A percentile compares a stretch with the other conserved stretches of the same genome.
phyloP scores from a whole-genome alignment of 139 green algal species.

The Closterium sp. region DNA sequence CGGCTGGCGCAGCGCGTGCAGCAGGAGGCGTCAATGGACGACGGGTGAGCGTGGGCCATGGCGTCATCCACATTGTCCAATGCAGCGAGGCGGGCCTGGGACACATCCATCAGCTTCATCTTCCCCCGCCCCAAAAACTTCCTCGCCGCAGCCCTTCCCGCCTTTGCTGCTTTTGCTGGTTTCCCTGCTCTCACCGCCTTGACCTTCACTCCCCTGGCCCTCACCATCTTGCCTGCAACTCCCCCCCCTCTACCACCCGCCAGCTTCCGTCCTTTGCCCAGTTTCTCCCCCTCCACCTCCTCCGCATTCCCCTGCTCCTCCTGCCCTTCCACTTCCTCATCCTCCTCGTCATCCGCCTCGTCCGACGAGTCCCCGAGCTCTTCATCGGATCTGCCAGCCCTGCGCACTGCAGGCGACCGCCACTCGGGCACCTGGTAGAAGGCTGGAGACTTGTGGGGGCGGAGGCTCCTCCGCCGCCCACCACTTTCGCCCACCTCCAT shows the following conservation, averaged over 20 bases:
- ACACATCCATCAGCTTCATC: neutral
- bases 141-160: neutral
- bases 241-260: neutral
- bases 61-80: neutral
- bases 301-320: neutral
- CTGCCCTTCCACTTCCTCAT: neutral
- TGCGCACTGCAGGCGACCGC: neutral
- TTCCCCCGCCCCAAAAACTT: neutral
- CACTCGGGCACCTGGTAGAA: neutral
- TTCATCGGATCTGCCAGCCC: neutral
- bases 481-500: neutral
- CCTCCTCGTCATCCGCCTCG: neutral
- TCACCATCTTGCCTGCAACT: neutral
- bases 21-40: neutral
- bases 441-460: neutral
- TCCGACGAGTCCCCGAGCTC: neutral
- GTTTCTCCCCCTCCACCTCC: neutral
- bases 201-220: neutral
- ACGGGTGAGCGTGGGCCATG: neutral
- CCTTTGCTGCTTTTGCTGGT: neutral
- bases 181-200: neutral
- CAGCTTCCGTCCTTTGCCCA: neutral
- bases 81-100: neutral
- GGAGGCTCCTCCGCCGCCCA: neutral
- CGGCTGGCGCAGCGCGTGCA: neutral